These are phyloP conservation scores for Talaromyces ruber DNA, from an alignment of 495 filamentous ascomycete species.

Conservation along the genomic window DNA sequence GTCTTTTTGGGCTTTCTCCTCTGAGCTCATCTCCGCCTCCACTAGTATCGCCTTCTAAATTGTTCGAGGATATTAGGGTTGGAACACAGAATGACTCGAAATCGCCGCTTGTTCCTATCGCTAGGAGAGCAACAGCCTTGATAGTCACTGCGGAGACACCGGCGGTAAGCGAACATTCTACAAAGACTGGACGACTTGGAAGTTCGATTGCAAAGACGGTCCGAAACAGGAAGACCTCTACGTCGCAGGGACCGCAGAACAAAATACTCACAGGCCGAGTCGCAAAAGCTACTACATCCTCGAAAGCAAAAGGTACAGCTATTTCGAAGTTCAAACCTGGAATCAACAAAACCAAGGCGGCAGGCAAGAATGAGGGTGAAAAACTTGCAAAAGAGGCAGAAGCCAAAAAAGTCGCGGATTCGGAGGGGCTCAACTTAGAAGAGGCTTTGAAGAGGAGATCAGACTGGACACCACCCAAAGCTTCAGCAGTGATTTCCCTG, in stretches of 20 bases:
- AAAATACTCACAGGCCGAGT: slow-evolving; percentile 17
- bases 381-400: neutral
- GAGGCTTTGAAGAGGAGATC: slow-evolving; percentile 26
- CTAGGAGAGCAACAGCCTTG: neutral
- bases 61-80: slow-evolving; percentile 15
- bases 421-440: slow-evolving; percentile 23
- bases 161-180: neutral
- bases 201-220: slow-evolving; percentile 10
- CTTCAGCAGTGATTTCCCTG: slow-evolving; percentile 9
- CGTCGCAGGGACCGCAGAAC: slow-evolving; percentile 17
- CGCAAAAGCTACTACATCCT: neutral
- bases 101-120: neutral
- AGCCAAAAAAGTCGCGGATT: slow-evolving; percentile 9
- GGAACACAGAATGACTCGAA: slow-evolving; percentile 4
- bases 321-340: neutral
- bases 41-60: slow-evolving; percentile 26
- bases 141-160: neutral
- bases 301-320: neutral
- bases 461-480: slow-evolving; percentile 38
- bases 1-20: slow-evolving; percentile 10
- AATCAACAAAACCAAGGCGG: slow-evolving; percentile 7
- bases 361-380: slow-evolving; percentile 12
- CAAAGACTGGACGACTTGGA: neutral
- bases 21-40: slow-evolving; percentile 20
- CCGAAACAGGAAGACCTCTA: slow-evolving; percentile 12